These are phyloP conservation scores for Chimonanthus praecox DNA, from an alignment of 164 flowering plant genomes.

Conservation along the genomic window DNA sequence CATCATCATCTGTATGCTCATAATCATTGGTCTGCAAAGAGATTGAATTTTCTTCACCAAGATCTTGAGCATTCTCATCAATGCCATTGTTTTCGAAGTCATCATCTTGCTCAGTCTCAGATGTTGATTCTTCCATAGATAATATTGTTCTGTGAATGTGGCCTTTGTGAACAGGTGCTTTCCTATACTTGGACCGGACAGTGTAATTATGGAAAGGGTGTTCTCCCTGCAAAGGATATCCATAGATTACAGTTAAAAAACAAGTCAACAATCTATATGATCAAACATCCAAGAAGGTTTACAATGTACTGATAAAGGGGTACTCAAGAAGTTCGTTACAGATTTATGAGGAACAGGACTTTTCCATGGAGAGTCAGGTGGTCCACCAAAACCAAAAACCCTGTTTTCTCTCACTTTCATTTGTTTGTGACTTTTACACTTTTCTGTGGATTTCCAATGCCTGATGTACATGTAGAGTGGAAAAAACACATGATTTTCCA, in stretches of 20 bases:
- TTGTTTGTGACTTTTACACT: too few species aligned
- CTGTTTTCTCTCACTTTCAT: too few species aligned
- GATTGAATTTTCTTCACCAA: slow-evolving; percentile 10
- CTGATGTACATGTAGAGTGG: too few species aligned
- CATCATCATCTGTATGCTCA: slow-evolving; percentile 17
- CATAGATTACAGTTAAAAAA: not conserved
- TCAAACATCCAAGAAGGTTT: too few species aligned
- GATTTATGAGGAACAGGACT: too few species aligned
- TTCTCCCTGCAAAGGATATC: slow-evolving; percentile 52
- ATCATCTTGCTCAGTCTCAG: slow-evolving; percentile 34
- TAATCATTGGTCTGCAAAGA: slow-evolving; percentile 10
- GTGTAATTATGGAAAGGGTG: slow-evolving; percentile 94
- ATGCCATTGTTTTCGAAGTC: slow-evolving; percentile 19
- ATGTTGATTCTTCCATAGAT: slow-evolving; percentile 18
- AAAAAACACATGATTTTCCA: too few species aligned
- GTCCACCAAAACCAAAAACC: too few species aligned
- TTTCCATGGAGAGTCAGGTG: too few species aligned
- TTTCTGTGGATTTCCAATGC: too few species aligned
- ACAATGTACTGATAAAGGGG: too few species aligned
- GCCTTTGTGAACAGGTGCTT: slow-evolving; percentile 18
- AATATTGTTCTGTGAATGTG: slow-evolving; percentile 11
- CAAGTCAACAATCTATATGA: too few species aligned
- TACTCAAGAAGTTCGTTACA: too few species aligned
- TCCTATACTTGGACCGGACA: slow-evolving; percentile 69
- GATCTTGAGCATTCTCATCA: slow-evolving; percentile 15